phyloP scores from a whole-genome alignment of 2,329 filamentous ascomycete species.

The Epichloe amarillans region DNA sequence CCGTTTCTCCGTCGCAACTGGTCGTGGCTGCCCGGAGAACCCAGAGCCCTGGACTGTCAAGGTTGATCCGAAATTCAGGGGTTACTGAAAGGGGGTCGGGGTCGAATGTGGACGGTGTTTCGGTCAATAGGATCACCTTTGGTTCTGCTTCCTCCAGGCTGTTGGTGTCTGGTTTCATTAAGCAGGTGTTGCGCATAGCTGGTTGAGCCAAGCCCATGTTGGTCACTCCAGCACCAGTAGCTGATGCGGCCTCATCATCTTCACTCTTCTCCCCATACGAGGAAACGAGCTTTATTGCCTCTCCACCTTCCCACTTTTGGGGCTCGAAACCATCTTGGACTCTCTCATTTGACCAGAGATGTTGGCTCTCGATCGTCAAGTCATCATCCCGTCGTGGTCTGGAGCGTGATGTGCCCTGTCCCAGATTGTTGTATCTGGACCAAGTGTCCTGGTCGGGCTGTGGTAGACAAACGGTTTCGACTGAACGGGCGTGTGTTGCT shows the following conservation, averaged over 20 bases:
- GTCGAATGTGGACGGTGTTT: background rate
- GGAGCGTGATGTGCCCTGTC: background rate
- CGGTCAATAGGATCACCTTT: background rate
- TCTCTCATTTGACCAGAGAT: background rate
- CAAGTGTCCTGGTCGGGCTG: constrained; percentile 13
- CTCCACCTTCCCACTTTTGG: background rate
- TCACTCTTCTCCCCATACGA: background rate
- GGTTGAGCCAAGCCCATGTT: too few relatives aligned
- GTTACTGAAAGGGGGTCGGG: background rate
- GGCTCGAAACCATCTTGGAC: constrained; percentile 2
- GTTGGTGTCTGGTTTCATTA: background rate
- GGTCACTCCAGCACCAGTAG: too few relatives aligned
- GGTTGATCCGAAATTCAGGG: background rate
- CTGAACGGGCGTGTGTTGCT: background rate
- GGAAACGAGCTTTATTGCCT: background rate
- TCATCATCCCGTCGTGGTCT: background rate
- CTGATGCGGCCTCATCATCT: background rate
- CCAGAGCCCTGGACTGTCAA: background rate
- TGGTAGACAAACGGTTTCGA: constrained; percentile 13
- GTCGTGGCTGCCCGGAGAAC: background rate
- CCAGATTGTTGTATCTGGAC: background rate
- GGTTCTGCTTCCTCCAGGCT: background rate
- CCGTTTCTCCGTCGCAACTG: background rate
- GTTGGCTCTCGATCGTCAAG: background rate
- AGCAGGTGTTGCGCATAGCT: too few relatives aligned